Evolutionary conservation across 768 basidiomycete genomes (phyloP).

Genomic region (Mycena alexandri): DNA sequence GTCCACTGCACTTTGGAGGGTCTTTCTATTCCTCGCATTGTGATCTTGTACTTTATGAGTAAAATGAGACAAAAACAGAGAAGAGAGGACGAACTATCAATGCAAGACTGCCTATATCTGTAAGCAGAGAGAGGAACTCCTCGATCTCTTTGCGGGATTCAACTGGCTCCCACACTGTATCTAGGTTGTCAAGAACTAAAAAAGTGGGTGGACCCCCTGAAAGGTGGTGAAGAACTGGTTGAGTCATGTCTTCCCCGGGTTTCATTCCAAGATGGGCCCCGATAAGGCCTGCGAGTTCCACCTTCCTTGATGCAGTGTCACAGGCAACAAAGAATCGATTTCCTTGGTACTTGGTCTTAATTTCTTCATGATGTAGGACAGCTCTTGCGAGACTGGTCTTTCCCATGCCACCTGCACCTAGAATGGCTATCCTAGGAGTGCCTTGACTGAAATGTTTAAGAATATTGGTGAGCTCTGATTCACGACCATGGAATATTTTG

Average conservation of each 20-base stretch:
- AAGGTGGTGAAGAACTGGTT: neutral
- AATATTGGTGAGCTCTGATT: slow-evolving; percentile 1
- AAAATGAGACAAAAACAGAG: neutral
- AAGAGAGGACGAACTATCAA: neutral
- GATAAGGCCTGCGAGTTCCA: neutral
- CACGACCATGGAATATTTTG: slow-evolving; percentile 8
- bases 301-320: neutral
- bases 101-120: neutral
- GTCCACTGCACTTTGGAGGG: neutral
- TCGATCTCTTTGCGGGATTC: neutral
- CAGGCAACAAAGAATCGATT: slow-evolving; percentile 5
- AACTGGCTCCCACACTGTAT: slow-evolving; percentile 4
- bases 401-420: slow-evolving; percentile 13
- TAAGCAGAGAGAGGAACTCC: slow-evolving; percentile 2
- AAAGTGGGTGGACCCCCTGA: neutral
- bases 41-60: neutral
- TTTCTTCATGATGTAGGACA: slow-evolving; percentile 2
- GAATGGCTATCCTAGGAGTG: slow-evolving; percentile 3
- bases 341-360: neutral
- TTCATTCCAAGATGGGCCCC: slow-evolving; percentile 4
- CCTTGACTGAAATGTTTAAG: neutral
- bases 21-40: slow-evolving; percentile 14
- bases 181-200: slow-evolving; percentile 16
- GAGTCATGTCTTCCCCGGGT: neutral
- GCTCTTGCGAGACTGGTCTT: slow-evolving; percentile 8